These are phyloP conservation scores for Conoideocrella luteorostrata DNA, from an alignment of 2,329 filamentous ascomycete genomes.

Conservation along the genomic window DNA sequence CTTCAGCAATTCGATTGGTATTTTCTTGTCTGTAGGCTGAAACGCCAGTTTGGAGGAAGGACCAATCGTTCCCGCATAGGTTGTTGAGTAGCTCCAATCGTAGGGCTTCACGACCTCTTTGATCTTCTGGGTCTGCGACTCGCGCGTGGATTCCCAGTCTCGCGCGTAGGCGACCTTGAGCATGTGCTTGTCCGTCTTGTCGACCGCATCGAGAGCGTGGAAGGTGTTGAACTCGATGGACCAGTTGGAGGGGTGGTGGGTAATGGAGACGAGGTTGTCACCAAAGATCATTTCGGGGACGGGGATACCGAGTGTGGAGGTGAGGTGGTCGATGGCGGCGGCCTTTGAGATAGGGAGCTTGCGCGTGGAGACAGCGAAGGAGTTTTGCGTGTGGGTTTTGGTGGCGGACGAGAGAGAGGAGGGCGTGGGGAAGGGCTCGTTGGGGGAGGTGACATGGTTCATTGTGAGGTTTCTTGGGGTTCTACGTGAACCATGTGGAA, in stretches of 20 bases:
- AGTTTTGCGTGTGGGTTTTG: slow-evolving; percentile 49
- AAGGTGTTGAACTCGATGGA: slow-evolving; percentile 73
- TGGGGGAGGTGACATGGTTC: slow-evolving; percentile 33
- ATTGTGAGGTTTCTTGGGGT: slow-evolving; percentile 18
- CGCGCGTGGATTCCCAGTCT: slow-evolving; percentile 66
- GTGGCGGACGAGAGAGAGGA: slow-evolving; percentile 48
- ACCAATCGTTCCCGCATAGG: slow-evolving; percentile 64
- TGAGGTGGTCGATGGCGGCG: slow-evolving; percentile 81
- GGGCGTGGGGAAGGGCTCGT: slow-evolving; percentile 51
- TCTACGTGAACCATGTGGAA: too few species aligned
- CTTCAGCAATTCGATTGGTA: slow-evolving; percentile 81
- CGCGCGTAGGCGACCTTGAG: slow-evolving; percentile 88
- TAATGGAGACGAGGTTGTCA: slow-evolving; percentile 76
- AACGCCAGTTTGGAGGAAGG: background rate
- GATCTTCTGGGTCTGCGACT: slow-evolving; percentile 78
- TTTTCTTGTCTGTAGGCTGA: slow-evolving; percentile 36
- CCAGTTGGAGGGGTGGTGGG: slow-evolving; percentile 72
- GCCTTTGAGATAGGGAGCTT: slow-evolving; percentile 95
- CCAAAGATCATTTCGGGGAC: slow-evolving; percentile 99
- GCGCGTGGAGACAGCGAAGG: slow-evolving; percentile 71
- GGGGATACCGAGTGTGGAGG: slow-evolving; percentile 70
- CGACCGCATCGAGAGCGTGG: slow-evolving; percentile 82
- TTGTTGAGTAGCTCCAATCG: slow-evolving; percentile 95
- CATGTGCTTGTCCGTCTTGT: slow-evolving; percentile 89
- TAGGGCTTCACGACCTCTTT: slow-evolving; percentile 93